Evolutionary conservation across 1,284 basidiomycete genomes (phyloP).

Genomic region (Ceratobasidium sp.): DNA sequence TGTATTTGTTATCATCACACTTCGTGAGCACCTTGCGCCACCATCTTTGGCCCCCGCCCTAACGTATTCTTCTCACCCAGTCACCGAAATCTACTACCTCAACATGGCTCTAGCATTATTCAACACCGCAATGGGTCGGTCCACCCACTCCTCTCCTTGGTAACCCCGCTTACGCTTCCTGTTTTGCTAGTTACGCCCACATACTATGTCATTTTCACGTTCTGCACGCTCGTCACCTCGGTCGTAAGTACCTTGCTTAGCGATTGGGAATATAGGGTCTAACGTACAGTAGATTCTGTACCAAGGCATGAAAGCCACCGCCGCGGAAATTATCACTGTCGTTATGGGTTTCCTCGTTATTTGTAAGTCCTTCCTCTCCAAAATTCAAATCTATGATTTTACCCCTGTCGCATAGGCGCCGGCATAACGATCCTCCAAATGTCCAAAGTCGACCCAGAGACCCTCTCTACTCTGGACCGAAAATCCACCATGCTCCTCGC

Average conservation of each 20-base stretch:
- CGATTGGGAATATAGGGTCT: not conserved
- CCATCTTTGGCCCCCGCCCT: no score
- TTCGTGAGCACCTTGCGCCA: slow-evolving; percentile 65
- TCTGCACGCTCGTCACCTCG: slow-evolving; percentile 89
- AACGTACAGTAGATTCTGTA: slow-evolving; percentile 76
- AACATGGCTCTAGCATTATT: slow-evolving; percentile 97
- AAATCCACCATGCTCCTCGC: slow-evolving; percentile 87
- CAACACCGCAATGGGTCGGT: slow-evolving; percentile 90
- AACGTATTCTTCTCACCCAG: slow-evolving; percentile 56
- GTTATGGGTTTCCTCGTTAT: slow-evolving; percentile 64
- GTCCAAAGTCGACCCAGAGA: slow-evolving; percentile 89
- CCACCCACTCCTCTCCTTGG: not conserved
- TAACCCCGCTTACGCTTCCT: not conserved
- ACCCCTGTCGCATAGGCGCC: slow-evolving; percentile 57
- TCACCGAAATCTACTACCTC: slow-evolving; percentile 94
- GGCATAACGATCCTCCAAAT: slow-evolving; percentile 97
- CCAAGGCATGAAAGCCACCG: slow-evolving; percentile 87
- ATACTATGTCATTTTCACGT: slow-evolving; percentile 82
- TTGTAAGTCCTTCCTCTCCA: slow-evolving; percentile 51
- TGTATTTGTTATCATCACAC: slow-evolving; percentile 86
- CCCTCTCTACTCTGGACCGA: slow-evolving; percentile 83
- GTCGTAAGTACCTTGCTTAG: slow-evolving; percentile 64
- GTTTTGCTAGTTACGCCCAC: slow-evolving; percentile 79
- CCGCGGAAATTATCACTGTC: slow-evolving; percentile 63
- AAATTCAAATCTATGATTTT: slow-evolving; percentile 53